phyloP scores from a whole-genome alignment of 2,329 filamentous ascomycete genomes.

The Microdochium nivale region DNA sequence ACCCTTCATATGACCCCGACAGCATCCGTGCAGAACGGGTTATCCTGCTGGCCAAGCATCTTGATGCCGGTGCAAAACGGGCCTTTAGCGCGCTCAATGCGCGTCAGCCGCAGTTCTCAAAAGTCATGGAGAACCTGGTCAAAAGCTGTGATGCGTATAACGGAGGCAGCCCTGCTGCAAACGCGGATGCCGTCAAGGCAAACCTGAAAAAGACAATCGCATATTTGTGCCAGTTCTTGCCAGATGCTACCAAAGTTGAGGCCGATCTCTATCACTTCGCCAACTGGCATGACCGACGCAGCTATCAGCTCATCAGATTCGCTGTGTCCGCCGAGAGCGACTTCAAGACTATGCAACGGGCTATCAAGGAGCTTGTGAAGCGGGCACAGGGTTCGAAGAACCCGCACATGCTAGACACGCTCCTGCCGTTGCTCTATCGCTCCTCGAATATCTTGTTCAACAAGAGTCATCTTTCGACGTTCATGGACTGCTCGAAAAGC shows the following conservation, averaged over 20 bases:
- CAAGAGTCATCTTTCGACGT: constrained; percentile 82
- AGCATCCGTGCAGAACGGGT: constrained; percentile 78
- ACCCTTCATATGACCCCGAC: constrained; percentile 53
- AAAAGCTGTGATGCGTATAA: constrained; percentile 85
- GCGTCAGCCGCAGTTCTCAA: constrained; percentile 66
- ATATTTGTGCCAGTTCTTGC: constrained; percentile 65
- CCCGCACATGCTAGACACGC: constrained; percentile 63
- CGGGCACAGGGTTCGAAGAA: constrained; percentile 62
- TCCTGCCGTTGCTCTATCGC: constrained; percentile 76
- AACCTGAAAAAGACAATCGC: constrained; percentile 66
- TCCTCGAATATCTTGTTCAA: constrained; percentile 84
- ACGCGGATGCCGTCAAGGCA: constrained; percentile 59
- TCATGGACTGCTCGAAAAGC: constrained; percentile 79
- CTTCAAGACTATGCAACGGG: constrained; percentile 82
- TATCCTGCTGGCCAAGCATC: constrained; percentile 67
- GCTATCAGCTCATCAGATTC: constrained; percentile 82
- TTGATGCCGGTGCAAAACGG: constrained; percentile 70
- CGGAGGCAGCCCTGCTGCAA: constrained; percentile 70
- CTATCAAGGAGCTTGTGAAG: constrained; percentile 82
- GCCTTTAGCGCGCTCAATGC: constrained; percentile 84
- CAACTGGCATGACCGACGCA: constrained; percentile 81
- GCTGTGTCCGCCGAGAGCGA: constrained; percentile 79
- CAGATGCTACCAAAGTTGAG: constrained; percentile 63
- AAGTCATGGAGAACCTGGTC: constrained; percentile 67
- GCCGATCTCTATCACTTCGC: constrained; percentile 84